phyloP scores from a whole-genome alignment of 805 yeast genomes.

The Peterozyma xylosa region DNA sequence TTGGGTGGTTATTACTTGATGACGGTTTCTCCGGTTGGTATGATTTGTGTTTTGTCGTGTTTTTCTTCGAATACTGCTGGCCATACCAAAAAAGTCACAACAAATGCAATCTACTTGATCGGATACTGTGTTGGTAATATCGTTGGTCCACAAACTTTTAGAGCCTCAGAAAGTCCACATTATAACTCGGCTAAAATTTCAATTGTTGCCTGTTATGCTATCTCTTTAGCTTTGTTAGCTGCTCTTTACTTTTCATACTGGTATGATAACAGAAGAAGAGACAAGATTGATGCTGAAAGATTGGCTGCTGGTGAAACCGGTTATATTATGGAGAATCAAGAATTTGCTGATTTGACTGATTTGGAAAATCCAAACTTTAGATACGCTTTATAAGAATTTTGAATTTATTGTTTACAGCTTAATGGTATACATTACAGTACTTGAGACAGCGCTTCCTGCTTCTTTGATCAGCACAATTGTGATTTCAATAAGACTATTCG shows the following conservation, averaged over 20 bases:
- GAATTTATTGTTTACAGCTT: no score
- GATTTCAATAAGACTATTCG: no score
- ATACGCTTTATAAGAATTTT: slow-evolving; percentile 21
- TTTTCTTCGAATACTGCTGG: slow-evolving; percentile 50
- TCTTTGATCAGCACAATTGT: no score
- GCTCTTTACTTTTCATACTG: slow-evolving; percentile 19
- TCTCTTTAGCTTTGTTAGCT: slow-evolving; percentile 21
- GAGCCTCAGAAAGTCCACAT: slow-evolving; percentile 44
- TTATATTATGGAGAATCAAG: slow-evolving; percentile 14
- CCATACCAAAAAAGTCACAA: slow-evolving; percentile 61
- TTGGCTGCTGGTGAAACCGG: slow-evolving; percentile 13
- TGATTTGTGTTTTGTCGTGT: slow-evolving; percentile 18
- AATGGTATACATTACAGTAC: no score
- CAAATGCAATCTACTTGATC: slow-evolving; percentile 50
- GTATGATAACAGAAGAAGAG: slow-evolving; percentile 14
- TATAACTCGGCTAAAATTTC: slow-evolving; percentile 48
- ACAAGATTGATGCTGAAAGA: slow-evolving; percentile 15
- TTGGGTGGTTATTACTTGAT: slow-evolving; percentile 25
- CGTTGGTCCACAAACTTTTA: slow-evolving; percentile 70
- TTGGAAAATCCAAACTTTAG: slow-evolving; percentile 49
- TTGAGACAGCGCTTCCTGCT: no score
- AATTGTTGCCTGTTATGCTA: slow-evolving; percentile 26
- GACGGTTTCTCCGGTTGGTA: slow-evolving; percentile 18
- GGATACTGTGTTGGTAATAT: slow-evolving; percentile 65
- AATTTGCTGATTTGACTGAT: slow-evolving; percentile 30